A percentile compares a stretch with the other conserved stretches of the same genome.
Conservation (phyloP, 2,329 filamentous ascomycete species). For the Ceratocystis harringtonii region DNA sequence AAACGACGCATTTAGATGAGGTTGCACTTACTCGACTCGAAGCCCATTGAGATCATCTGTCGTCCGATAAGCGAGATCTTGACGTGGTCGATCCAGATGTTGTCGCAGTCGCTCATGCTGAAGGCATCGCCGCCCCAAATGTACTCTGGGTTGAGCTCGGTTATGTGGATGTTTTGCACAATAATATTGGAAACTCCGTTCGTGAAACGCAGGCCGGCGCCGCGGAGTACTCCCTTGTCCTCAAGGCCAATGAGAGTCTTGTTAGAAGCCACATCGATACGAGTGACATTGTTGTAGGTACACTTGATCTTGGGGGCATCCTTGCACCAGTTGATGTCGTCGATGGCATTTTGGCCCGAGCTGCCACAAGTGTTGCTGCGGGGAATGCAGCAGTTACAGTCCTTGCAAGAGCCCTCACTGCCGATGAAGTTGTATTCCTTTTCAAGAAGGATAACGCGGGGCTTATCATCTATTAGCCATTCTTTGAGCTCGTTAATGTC, state of each 20-base stretch:
- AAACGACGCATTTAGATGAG: no score
- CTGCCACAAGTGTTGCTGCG: neutral
- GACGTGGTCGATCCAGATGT: slow-evolving; percentile 27
- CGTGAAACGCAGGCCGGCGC: slow-evolving; percentile 28
- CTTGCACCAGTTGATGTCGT: slow-evolving; percentile 21
- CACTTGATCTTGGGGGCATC: slow-evolving; percentile 16
- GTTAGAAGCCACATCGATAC: slow-evolving; percentile 26
- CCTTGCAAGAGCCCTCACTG: slow-evolving; percentile 18
- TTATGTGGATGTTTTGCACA: slow-evolving; percentile 26
- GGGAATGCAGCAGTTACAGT: neutral
- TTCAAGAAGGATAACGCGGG: slow-evolving; percentile 27
- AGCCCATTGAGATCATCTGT: slow-evolving; percentile 26
- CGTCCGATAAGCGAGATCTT: slow-evolving; percentile 31
- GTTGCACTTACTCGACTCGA: neutral
- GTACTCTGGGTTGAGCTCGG: slow-evolving; percentile 24
- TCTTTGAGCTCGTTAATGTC: slow-evolving; percentile 29
- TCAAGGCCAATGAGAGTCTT: slow-evolving; percentile 29
- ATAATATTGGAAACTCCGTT: slow-evolving; percentile 25
- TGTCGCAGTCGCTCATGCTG: slow-evolving; percentile 23
- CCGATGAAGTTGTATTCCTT: slow-evolving; percentile 22
- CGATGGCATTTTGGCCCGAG: slow-evolving; percentile 16
- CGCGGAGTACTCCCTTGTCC: slow-evolving; percentile 27
- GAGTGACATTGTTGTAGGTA: slow-evolving; percentile 25
- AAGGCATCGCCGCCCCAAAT: slow-evolving; percentile 28
- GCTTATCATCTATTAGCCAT: slow-evolving; percentile 23